Base-by-base conservation (phyloP, 352 stramenopile genomes). In the Pythium plurisporium region DNA sequence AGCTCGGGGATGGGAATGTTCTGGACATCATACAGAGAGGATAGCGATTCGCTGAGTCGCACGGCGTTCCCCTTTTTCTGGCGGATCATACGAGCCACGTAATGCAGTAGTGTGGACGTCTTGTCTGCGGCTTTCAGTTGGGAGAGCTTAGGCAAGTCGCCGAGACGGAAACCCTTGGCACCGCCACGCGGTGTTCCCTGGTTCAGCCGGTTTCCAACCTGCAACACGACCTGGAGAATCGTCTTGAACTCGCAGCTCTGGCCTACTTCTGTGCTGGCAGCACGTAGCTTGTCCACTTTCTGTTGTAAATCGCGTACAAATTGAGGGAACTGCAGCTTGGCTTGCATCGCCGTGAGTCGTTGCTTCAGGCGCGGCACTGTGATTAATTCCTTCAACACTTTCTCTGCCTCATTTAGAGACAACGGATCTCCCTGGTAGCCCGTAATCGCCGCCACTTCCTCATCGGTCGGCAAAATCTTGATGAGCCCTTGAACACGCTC, bases 201-300 rank as follows among this genome's bases (percentile, higher is more conserved):
- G 59, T 95, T 95, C 75, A 95, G 89, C 44, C 89, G 87, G 64
- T 95, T 95, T 0, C 86, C 86, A 22, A 95, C 74, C 36, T 91
- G 80, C 2, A 95, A 59, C 5, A 95, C 72, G 9, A 89, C 63
- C 14, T 84, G 48, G 11, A 95, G 49, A 36, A 91, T 71, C 7
- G 61, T 79, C 53, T 83, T 85, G 23, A 96, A 77, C 47, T 92
- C 86, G 14, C 55, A 50, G 29, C 81, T 93, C 17, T 87, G 64
- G 0, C 67, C 51, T 36, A 93, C 73, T 42, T 91, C 77, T 1
- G 56, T 72, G 36, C 80, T 86, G 2, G 84, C 80, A 2, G 70
- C 56, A 1, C 71, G 57, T 15, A 94, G 71, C 52, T 86, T 85
- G 9, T 65, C 65, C 19, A 93, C 71, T 64, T 92, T 89, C 2